Base-by-base conservation (phyloP, 345 rosid species). In the Cardamine occulta region DNA sequence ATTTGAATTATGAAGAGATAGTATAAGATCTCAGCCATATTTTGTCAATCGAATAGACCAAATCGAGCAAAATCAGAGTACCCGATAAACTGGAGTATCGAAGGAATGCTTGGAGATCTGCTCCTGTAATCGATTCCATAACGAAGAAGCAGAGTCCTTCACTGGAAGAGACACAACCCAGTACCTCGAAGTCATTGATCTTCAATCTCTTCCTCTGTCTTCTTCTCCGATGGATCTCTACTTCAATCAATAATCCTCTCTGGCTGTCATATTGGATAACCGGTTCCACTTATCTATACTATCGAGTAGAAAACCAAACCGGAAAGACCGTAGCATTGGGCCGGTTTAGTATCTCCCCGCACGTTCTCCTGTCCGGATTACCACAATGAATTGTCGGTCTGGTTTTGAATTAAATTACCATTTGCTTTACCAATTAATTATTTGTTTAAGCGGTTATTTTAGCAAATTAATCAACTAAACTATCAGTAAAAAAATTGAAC, bases 11-110 rank as follows among this genome's bases (percentile, higher is more conserved):
- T 0, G 0, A 70, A 2, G 65, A 63, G 37, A 15, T 34, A 3
- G 59, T 12, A 15, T 17, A 65, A 72, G 81, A 68, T 63, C 70
- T 63, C 13, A 3, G 17, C 51, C 2, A 40, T 14, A 37, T 15
- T 28, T 2, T 1, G 0, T 2, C 32, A 48, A 77, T 54, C 55
- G 8, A 26, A 45, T 7, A 19, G 34, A 51, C 26, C 15, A 74
- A 68, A 44, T 55, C 53, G 37, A 37, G 61, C 26, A 63, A 56
- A 45, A 68, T 42, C 55, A 21, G 53, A 55, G 70, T 83, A 95
- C 99, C 85, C 99, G 87, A 84, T 95, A 92, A 62, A 95, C 86
- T 51, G 94, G 97, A 63, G 99, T 95, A 62, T 96, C 99, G 74
- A 96, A 96, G 82, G 99, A 93, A 83, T 85, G 87, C 80, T 84